These are phyloP conservation scores for Przewalskia tangutica DNA, from an alignment of 257 asterid species.

Conservation along the genomic window DNA sequence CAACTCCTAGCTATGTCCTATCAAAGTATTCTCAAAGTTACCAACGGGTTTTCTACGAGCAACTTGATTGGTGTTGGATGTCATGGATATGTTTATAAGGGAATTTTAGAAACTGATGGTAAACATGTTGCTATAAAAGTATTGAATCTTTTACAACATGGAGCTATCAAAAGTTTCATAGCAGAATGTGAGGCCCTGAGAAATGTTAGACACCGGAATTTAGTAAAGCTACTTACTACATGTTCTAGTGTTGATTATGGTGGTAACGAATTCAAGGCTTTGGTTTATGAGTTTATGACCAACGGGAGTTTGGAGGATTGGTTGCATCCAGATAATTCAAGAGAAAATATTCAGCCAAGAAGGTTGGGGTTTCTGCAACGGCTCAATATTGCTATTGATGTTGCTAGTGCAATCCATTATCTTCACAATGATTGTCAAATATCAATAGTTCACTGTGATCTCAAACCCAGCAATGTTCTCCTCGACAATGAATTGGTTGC, in stretches of 20 bases:
- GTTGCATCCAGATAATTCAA: slow-evolving; percentile 12
- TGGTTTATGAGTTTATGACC: slow-evolving; percentile 18
- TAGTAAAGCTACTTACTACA: slow-evolving; percentile 17
- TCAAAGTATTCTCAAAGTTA: slow-evolving; percentile 14
- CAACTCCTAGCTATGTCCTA: slow-evolving; percentile 12
- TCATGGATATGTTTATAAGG: slow-evolving; percentile 23
- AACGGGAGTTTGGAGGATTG: slow-evolving; percentile 26
- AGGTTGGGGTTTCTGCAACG: slow-evolving; percentile 9
- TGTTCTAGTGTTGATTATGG: slow-evolving; percentile 20
- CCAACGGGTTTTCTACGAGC: slow-evolving; percentile 15
- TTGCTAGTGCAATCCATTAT: background rate
- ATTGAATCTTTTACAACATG: slow-evolving; percentile 12
- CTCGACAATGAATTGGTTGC: background rate
- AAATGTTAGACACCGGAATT: slow-evolving; percentile 22
- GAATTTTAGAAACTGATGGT: slow-evolving; percentile 6
- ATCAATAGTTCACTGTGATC: background rate
- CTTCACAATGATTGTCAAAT: background rate
- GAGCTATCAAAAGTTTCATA: slow-evolving; percentile 29
- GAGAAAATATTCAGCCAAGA: background rate
- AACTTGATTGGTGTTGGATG: slow-evolving; percentile 24
- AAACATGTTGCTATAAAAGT: slow-evolving; percentile 19
- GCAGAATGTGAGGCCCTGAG: slow-evolving; percentile 26
- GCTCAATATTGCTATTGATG: slow-evolving; percentile 21
- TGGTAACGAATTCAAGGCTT: slow-evolving; percentile 25
- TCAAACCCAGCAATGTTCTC: background rate